These are phyloP conservation scores for Cercospora sesami DNA, from an alignment of 2,329 filamentous ascomycete species.

Conservation along the genomic window DNA sequence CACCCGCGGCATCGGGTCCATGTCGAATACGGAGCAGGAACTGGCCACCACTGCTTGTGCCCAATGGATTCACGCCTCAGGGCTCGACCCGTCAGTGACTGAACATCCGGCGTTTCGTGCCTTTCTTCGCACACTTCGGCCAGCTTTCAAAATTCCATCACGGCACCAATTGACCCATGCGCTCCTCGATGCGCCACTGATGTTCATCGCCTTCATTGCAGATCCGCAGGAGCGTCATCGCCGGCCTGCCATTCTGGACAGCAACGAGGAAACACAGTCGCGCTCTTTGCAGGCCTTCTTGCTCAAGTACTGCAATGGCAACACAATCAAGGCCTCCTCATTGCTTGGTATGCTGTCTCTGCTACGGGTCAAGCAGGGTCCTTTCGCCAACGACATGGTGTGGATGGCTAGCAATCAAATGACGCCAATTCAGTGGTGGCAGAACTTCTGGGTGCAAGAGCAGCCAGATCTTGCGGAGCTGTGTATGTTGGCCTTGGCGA, in stretches of 20 bases:
- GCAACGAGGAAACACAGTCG: slow-evolving; percentile 29
- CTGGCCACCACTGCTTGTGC: slow-evolving; percentile 29
- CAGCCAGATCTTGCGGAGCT: slow-evolving; percentile 29
- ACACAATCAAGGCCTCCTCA: slow-evolving; percentile 22
- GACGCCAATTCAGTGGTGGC: slow-evolving; percentile 31
- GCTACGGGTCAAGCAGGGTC: slow-evolving; percentile 29
- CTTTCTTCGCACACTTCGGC: slow-evolving; percentile 27
- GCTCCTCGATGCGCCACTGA: slow-evolving; percentile 29
- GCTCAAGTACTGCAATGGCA: slow-evolving; percentile 30
- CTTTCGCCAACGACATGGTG: slow-evolving; percentile 30
- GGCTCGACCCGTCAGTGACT: slow-evolving; percentile 22
- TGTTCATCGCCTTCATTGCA: slow-evolving; percentile 31
- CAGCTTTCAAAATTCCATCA: slow-evolving; percentile 28
- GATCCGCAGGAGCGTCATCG: slow-evolving; percentile 30
- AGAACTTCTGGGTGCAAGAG: slow-evolving; percentile 31
- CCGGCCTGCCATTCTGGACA: slow-evolving; percentile 29
- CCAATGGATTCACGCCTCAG: slow-evolving; percentile 29
- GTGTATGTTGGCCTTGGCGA: slow-evolving; percentile 28
- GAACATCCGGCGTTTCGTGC: slow-evolving; percentile 30
- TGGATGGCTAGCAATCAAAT: slow-evolving; percentile 32
- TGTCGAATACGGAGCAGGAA: slow-evolving; percentile 29
- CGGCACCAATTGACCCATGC: slow-evolving; percentile 29
- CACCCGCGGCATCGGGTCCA: slow-evolving; percentile 29
- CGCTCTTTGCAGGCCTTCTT: slow-evolving; percentile 29
- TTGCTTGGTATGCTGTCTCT: slow-evolving; percentile 29